Evolutionary conservation across 2,329 filamentous ascomycete species (phyloP), one percentile per base, ranked within the genome.

Genomic region (Amesomyces nigricolor): DNA sequence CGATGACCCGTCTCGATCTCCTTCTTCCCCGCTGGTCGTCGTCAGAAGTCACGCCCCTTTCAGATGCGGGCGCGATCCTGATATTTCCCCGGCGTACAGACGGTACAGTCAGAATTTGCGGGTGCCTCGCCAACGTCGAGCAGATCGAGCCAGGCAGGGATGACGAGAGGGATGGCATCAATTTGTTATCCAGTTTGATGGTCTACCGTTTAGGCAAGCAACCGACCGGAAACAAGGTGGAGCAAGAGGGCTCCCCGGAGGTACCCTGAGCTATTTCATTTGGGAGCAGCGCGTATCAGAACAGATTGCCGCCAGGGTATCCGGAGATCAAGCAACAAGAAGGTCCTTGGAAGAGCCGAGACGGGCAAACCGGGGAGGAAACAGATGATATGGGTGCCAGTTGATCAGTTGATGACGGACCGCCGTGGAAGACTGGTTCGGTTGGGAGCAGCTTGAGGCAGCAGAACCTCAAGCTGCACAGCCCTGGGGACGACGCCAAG

Each of bases 271-370:
- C 70, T 71, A 73, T 74, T 72, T 72, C 63, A 72, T 72, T 73
- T 73, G 65, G 66, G 68, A 69, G 65, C 67, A 68, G 71, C 68
- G 70, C 72, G 72, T 74, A 72, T 74, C 72, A 73, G 71, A 71
- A 69, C 68, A 72, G 70, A 72, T 70, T 70, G 68, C 64, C 65
- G 67, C 67, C 67, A 69, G 71, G 70, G 65, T 66, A 49, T 63
- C 63, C 13, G 44, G 64, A 63, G 61, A 64, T 64, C 61, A 62
- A 66, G 55, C 65, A 58, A 47, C 51, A 26, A 58, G 51, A 48
- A 51, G 38, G 48, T 54, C 48, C 35, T 35, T 47, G 45, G 57
- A 32, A 56, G 56, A 48, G 47, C 54, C 51, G 56, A 60, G 52
- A 54, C 44, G 48, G 49, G 53, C 37, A 57, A 58, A 38, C 54